Conservation (phyloP, 768 basidiomycete species). For the Tricholoma saponaceum region DNA sequence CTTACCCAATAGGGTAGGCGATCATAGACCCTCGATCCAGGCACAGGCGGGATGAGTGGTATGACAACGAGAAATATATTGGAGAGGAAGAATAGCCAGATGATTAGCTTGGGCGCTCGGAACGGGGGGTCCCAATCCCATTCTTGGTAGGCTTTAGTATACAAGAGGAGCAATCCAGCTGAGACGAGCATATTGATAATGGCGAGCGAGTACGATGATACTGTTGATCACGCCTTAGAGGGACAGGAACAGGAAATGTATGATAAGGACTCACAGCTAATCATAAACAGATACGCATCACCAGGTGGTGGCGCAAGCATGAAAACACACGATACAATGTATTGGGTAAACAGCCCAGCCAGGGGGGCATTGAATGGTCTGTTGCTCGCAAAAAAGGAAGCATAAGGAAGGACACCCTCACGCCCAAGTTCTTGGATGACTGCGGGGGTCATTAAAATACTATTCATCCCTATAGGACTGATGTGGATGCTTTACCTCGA, state of each 20-base stretch:
- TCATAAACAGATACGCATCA: constrained; percentile 70
- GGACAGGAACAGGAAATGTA: background rate
- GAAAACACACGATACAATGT: constrained; percentile 51
- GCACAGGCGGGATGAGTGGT: constrained; percentile 59
- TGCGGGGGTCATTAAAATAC: constrained; percentile 16
- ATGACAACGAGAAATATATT: constrained; percentile 62
- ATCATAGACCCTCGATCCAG: constrained; percentile 48
- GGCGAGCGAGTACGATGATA: constrained; percentile 52
- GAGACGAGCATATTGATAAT: constrained; percentile 60
- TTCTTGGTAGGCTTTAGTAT: constrained; percentile 36
- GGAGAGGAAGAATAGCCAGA: constrained; percentile 55
- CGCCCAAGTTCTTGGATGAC: constrained; percentile 73
- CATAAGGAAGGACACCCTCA: constrained; percentile 64
- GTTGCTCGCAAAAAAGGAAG: constrained; percentile 66
- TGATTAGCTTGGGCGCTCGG: constrained; percentile 44
- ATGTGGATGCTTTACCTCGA: constrained; percentile 42
- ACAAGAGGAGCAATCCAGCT: constrained; percentile 58
- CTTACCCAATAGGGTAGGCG: constrained; percentile 68
- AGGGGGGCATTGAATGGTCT: constrained; percentile 68
- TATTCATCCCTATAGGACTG: background rate
- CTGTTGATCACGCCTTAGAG: constrained; percentile 24
- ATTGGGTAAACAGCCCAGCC: constrained; percentile 60
- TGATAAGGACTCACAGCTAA: constrained; percentile 46
- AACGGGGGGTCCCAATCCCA: constrained; percentile 67
- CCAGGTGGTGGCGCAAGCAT: constrained; percentile 60